phyloP scores from a whole-genome alignment of 441 rosid genomes.

The Pelargonium fulgidum region DNA sequence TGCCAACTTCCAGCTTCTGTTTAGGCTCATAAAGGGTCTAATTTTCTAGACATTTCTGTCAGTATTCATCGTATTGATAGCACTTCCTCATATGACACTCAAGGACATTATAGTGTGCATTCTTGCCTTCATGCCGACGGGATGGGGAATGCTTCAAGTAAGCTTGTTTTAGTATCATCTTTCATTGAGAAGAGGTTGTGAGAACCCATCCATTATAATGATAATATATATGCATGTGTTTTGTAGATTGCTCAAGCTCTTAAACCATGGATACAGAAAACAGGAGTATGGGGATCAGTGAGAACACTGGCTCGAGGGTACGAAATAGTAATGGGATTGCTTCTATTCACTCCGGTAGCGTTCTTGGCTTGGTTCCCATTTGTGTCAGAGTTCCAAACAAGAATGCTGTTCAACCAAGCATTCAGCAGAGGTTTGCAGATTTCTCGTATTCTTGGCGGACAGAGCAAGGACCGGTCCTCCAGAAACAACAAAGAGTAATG shows the following conservation, averaged over 20 bases:
- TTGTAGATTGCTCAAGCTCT: slow-evolving; percentile 72
- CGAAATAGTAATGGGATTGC: slow-evolving; percentile 77
- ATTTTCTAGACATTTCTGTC: slow-evolving; percentile 62
- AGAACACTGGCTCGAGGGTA: slow-evolving; percentile 87
- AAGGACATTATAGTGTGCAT: slow-evolving; percentile 79
- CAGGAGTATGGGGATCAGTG: slow-evolving; percentile 91
- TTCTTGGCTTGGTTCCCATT: slow-evolving; percentile 92
- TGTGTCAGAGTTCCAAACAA: slow-evolving; percentile 86
- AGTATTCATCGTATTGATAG: slow-evolving; percentile 57
- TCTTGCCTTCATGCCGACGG: slow-evolving; percentile 81
- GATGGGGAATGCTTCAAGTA: slow-evolving; percentile 88
- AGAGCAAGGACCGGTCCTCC: slow-evolving; percentile 54
- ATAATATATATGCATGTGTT: no score
- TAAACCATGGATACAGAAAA: slow-evolving; percentile 46
- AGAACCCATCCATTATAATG: no score
- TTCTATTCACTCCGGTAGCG: slow-evolving; percentile 63
- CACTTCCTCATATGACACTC: slow-evolving; percentile 60
- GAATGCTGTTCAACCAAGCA: slow-evolving; percentile 93
- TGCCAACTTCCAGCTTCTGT: slow-evolving; percentile 95
- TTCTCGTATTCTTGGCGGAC: slow-evolving; percentile 85
- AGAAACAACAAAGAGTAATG: neutral
- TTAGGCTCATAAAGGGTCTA: slow-evolving; percentile 71
- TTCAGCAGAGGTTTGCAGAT: slow-evolving; percentile 98
- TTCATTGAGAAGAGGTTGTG: neutral
- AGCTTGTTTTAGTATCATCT: neutral